These are phyloP conservation scores for Pleurotus sapidus DNA, from an alignment of 768 basidiomycete species.

Conservation along the genomic window DNA sequence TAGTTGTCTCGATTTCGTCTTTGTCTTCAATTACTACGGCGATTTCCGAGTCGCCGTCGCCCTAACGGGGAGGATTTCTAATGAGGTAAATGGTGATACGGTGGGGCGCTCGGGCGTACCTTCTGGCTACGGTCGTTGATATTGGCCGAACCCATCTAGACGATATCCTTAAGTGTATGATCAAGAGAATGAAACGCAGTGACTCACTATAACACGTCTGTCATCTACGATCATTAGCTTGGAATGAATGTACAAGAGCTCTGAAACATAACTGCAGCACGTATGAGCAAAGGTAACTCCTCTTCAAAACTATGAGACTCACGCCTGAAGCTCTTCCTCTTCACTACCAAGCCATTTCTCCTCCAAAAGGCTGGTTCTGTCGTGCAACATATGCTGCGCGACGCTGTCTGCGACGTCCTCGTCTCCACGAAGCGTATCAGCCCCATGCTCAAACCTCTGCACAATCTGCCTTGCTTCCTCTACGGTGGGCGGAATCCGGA, in stretches of 20 bases:
- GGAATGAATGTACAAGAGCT: conserved; percentile 79
- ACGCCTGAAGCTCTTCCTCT: conserved; percentile 81
- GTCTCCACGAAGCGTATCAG: conserved; percentile 51
- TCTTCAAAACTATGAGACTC: conserved; percentile 27
- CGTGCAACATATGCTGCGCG: conserved; percentile 73
- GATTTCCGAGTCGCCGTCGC: conserved; percentile 95
- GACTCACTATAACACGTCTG: conserved; percentile 76
- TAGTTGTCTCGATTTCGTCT: conserved; percentile 68
- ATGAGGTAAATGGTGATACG: not conserved
- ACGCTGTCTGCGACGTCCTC: conserved; percentile 73
- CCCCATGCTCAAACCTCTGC: conserved; percentile 67
- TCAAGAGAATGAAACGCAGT: not conserved
- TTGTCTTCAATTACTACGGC: conserved; percentile 88
- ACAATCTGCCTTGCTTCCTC: conserved; percentile 72
- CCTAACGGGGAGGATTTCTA: conserved; percentile 35
- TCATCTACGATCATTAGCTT: conserved; percentile 97
- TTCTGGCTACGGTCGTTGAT: conserved; percentile 86
- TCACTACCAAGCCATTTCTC: conserved; percentile 85
- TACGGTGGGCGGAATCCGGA: conserved; percentile 62
- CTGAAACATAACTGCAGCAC: conserved; percentile 67
- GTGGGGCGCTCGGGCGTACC: conserved; percentile 27
- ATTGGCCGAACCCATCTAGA: conserved; percentile 90
- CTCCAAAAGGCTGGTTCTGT: conserved; percentile 56
- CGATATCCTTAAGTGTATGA: not conserved
- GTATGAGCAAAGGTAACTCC: conserved; percentile 12